These are phyloP conservation scores for Oryza glumipatula DNA, from an alignment of 176 grass and related monocot species.

Conservation along the genomic window DNA sequence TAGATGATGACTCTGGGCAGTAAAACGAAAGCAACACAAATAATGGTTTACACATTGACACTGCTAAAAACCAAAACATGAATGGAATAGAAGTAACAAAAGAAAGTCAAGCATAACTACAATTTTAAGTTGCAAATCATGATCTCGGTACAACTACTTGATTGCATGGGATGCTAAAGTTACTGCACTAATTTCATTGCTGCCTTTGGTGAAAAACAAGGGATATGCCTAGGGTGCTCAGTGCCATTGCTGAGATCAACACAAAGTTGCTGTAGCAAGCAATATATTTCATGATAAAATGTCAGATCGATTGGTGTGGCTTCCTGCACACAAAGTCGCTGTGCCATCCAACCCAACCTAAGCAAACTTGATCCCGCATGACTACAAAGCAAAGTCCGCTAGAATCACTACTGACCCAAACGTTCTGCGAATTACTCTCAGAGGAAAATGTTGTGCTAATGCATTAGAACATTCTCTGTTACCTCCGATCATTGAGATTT, in stretches of 20 bases:
- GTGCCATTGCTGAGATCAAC: background rate
- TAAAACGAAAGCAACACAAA: conserved; percentile 2
- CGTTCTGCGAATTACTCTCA: background rate
- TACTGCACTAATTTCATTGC: background rate
- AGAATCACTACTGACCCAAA: background rate
- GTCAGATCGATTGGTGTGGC: background rate
- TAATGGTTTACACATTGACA: background rate
- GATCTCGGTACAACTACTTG: background rate
- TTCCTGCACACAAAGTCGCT: background rate
- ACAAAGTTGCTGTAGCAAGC: conserved; percentile 21
- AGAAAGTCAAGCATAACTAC: background rate
- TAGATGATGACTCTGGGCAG: background rate
- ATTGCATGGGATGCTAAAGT: background rate
- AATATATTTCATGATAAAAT: conserved; percentile 17
- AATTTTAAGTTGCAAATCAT: background rate
- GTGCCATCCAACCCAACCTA: background rate
- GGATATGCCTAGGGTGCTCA: background rate
- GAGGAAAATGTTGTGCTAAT: background rate
- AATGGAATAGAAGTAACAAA: background rate
- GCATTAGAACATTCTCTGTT: background rate
- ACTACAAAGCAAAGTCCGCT: background rate
- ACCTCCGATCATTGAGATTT: background rate
- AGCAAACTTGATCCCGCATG: background rate
- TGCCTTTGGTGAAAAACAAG: background rate
- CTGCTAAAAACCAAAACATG: conserved; percentile 14